Evolutionary conservation across 148 eudicot genomes (phyloP).

Genomic region (Tetragonia tetragonoides): DNA sequence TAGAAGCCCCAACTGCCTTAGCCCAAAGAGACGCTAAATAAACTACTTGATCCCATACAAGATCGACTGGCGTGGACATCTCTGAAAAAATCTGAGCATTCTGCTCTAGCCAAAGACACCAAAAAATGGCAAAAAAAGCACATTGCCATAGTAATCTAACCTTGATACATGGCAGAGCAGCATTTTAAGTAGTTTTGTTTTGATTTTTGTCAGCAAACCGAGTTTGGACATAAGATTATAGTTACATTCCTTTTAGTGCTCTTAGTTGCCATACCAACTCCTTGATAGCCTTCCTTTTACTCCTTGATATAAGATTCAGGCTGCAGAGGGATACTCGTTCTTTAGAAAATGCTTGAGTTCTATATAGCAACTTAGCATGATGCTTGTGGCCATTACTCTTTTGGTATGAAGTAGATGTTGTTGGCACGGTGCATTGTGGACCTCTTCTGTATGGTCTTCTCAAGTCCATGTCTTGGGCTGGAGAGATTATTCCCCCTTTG

Average conservation of each 20-base stretch:
- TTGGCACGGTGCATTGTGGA: not conserved
- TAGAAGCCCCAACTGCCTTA: too few species aligned
- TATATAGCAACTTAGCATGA: not conserved
- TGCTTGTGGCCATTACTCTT: not conserved
- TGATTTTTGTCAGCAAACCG: not conserved
- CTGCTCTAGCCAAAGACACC: too few species aligned
- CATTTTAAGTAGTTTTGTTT: too few species aligned
- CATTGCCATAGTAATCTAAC: too few species aligned
- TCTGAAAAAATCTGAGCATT: too few species aligned
- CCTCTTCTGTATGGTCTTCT: not conserved
- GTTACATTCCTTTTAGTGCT: not conserved
- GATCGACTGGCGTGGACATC: too few species aligned
- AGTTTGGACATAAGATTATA: not conserved
- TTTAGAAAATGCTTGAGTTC: not conserved
- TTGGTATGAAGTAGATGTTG: not conserved
- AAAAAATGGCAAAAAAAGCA: too few species aligned
- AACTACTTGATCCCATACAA: too few species aligned
- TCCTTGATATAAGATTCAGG: too few species aligned
- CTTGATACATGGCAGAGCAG: not conserved
- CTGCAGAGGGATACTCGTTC: not conserved
- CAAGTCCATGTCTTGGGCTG: not conserved
- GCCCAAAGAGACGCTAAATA: too few species aligned
- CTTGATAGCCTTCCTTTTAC: too few species aligned
- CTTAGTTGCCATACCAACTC: not conserved
- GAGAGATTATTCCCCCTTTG: too few species aligned